Evolutionary conservation across 2,329 filamentous ascomycete genomes (phyloP).

Genomic region (Colletotrichum zoysiae): DNA sequence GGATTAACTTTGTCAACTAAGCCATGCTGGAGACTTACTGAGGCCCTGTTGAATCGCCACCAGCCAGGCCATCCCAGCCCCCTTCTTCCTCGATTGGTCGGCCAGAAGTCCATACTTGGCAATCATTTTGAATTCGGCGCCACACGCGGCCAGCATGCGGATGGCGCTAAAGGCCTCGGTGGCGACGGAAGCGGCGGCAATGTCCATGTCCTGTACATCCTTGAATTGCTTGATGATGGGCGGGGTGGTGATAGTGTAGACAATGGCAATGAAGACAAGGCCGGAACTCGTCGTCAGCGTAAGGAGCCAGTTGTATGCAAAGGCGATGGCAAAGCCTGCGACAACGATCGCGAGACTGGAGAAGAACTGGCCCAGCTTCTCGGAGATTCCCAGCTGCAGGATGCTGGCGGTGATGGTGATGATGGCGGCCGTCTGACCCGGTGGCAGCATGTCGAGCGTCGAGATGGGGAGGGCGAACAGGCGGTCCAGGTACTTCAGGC

Average conservation of each 20-base stretch:
- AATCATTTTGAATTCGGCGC: constrained; percentile 53
- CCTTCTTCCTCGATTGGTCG: constrained; percentile 51
- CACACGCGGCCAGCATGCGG: constrained; percentile 58
- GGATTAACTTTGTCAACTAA: neutral
- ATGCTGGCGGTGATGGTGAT: constrained; percentile 66
- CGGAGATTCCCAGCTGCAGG: constrained; percentile 66
- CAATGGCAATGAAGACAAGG: constrained; percentile 56
- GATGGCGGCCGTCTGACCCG: constrained; percentile 63
- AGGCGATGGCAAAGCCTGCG: constrained; percentile 63
- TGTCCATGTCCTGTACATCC: constrained; percentile 52
- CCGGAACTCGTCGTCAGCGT: constrained; percentile 62
- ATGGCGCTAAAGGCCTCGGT: constrained; percentile 57
- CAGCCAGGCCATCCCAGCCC: constrained; percentile 44
- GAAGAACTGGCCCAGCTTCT: constrained; percentile 60
- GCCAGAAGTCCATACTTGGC: constrained; percentile 53
- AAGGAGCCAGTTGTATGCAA: constrained; percentile 64
- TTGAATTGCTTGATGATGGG: constrained; percentile 50
- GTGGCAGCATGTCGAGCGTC: constrained; percentile 61
- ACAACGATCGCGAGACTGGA: constrained; percentile 56
- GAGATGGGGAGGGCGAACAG: constrained; percentile 64
- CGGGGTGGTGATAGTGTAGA: constrained; percentile 50
- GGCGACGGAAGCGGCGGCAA: constrained; percentile 53
- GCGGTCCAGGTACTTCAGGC: constrained; percentile 61
- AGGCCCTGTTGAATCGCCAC: constrained; percentile 46
- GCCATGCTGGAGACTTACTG: constrained; percentile 38